Conservation (phyloP, 2,329 filamentous ascomycete species). For the Colletotrichum costaricense region DNA sequence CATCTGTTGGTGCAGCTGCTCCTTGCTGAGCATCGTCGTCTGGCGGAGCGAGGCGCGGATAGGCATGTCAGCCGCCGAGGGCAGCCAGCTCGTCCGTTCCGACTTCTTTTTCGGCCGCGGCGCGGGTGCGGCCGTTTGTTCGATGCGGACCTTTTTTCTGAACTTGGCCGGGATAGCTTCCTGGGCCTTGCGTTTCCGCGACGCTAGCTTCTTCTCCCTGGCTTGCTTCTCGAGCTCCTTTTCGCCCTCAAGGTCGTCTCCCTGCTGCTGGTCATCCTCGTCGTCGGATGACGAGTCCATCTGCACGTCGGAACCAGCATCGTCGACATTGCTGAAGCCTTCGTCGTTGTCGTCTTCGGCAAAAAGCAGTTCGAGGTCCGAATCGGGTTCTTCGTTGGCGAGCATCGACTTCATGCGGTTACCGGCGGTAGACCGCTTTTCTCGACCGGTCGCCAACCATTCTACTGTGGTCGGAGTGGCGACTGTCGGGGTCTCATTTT, state of each 20-base stretch:
- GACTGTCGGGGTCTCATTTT: conserved; percentile 46
- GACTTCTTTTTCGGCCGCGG: conserved; percentile 70
- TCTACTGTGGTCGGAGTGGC: conserved; percentile 57
- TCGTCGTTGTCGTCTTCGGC: conserved; percentile 77
- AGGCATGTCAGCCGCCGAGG: conserved; percentile 64
- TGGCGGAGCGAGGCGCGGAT: conserved; percentile 68
- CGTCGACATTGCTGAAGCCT: conserved; percentile 76
- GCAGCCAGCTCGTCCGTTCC: conserved; percentile 69
- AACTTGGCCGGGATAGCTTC: conserved; percentile 78
- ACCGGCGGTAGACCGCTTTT: conserved; percentile 83
- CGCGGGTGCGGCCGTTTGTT: conserved; percentile 54
- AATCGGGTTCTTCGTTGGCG: conserved; percentile 77
- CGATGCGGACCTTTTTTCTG: conserved; percentile 82
- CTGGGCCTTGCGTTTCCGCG: conserved; percentile 83
- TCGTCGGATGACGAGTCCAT: conserved; percentile 89
- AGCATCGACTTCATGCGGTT: conserved; percentile 85
- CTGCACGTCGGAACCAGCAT: conserved; percentile 78
- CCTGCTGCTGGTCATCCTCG: conserved; percentile 77
- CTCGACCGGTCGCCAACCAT: conserved; percentile 79
- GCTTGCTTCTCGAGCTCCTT: conserved; percentile 84
- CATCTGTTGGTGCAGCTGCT: conserved; percentile 76
- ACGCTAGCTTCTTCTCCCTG: conserved; percentile 73
- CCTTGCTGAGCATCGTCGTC: conserved; percentile 69
- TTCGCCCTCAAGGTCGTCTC: conserved; percentile 85
- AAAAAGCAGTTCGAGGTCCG: conserved; percentile 79